Percentiles rank a stretch among this genome's conserved stretches.
These are phyloP conservation scores for Globisporangium radiosum DNA, from an alignment of 352 stramenopile genomes.

Conservation along the genomic window DNA sequence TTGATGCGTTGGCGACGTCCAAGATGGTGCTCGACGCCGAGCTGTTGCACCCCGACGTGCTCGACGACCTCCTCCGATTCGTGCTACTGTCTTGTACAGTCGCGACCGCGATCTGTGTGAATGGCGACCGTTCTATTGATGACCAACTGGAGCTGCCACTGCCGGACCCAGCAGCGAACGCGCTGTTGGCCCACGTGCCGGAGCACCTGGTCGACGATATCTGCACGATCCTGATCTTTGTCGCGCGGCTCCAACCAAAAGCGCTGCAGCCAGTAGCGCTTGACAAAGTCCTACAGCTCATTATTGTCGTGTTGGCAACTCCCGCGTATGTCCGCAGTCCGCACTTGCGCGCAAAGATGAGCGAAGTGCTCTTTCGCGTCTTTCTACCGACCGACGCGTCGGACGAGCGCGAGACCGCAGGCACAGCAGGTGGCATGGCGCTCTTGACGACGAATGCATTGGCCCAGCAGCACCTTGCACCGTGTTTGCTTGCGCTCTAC, in stretches of 20 bases:
- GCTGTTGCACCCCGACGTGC: slow-evolving; percentile 64
- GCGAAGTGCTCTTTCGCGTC: slow-evolving; percentile 93
- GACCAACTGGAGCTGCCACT: slow-evolving; percentile 29
- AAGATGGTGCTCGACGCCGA: slow-evolving; percentile 83
- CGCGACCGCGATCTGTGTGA: slow-evolving; percentile 47
- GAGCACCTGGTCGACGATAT: slow-evolving; percentile 96
- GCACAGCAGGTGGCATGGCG: slow-evolving; percentile 33
- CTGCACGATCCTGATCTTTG: slow-evolving; percentile 88
- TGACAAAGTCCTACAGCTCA: slow-evolving; percentile 86
- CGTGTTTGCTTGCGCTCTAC: slow-evolving; percentile 95
- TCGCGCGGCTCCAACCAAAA: slow-evolving; percentile 83
- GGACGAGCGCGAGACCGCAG: slow-evolving; percentile 64
- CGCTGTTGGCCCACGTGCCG: slow-evolving; percentile 78
- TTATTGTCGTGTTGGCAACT: slow-evolving; percentile 89
- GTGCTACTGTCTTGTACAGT: slow-evolving; percentile 56
- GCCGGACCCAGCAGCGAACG: slow-evolving; percentile 17
- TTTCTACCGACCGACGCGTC: slow-evolving; percentile 91
- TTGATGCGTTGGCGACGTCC: slow-evolving; percentile 55
- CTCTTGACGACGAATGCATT: slow-evolving; percentile 59
- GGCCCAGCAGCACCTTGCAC: slow-evolving; percentile 87
- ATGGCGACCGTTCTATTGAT: too few relatives aligned
- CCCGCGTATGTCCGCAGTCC: slow-evolving; percentile 81
- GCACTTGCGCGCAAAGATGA: slow-evolving; percentile 95
- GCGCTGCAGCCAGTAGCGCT: slow-evolving; percentile 81
- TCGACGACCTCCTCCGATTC: slow-evolving; percentile 75